phyloP scores from a whole-genome alignment of 139 green algal genomes.

The Chlorella sp. region DNA sequence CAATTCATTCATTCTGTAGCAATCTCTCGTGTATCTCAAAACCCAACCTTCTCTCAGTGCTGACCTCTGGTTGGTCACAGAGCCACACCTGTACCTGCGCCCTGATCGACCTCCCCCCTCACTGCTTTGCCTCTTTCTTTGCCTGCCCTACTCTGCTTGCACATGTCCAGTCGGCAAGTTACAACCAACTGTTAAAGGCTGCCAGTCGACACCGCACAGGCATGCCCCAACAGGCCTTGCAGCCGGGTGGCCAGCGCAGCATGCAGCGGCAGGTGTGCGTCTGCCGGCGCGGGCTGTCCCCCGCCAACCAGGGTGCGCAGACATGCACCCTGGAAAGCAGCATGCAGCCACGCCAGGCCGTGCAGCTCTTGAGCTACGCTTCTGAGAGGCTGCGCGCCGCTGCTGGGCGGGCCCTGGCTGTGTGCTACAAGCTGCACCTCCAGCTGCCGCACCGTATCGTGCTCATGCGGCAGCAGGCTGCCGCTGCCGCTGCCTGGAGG shows the following conservation, averaged over 20 bases:
- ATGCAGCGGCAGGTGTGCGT: slow-evolving; percentile 31
- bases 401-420: no score
- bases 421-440: neutral
- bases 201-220: neutral
- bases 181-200: no score
- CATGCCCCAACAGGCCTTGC: neutral
- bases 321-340: slow-evolving; percentile 20
- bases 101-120: no score
- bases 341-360: slow-evolving; percentile 23
- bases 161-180: no score
- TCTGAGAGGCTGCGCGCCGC: no score
- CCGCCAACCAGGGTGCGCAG: neutral
- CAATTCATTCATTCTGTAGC: no score
- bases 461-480: slow-evolving; percentile 15
- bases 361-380: neutral
- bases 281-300: neutral
- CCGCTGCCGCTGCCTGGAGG: neutral
- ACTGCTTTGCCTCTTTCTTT: neutral
- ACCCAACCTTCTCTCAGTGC: no score
- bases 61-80: no score
- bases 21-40: no score
- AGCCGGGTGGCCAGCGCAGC: neutral
- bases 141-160: neutral
- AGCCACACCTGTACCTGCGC: no score
- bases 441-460: slow-evolving; percentile 24